Percentiles rank a stretch among this genome's conserved stretches.
phyloP scores from a whole-genome alignment of 1,284 basidiomycete genomes.

The Anthracocystis setariae region DNA sequence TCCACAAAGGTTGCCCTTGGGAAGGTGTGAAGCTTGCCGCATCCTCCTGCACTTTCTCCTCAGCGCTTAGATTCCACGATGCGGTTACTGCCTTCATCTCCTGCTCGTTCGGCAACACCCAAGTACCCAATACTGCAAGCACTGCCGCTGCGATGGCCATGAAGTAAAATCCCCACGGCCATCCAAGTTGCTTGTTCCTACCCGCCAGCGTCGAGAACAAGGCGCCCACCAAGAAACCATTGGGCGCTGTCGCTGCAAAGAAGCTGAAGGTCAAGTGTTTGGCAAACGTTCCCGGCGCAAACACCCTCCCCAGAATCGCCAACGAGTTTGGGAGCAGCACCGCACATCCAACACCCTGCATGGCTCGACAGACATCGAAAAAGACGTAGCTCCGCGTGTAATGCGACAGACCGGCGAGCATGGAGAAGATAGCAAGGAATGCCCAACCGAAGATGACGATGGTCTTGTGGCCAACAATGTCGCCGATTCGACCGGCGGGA shows the following conservation, averaged over 20 bases:
- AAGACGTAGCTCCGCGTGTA: conserved; percentile 46
- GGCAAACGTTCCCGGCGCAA: conserved; percentile 32
- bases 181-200: conserved; percentile 22
- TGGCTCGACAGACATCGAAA: conserved; percentile 56
- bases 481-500: conserved; percentile 52
- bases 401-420: conserved; percentile 48
- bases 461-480: conserved; percentile 50
- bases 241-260: conserved; percentile 54
- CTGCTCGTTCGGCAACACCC: conserved; percentile 43
- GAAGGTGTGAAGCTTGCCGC: neutral
- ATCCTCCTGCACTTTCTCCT: neutral
- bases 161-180: conserved; percentile 56
- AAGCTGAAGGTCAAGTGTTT: conserved; percentile 50
- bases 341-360: conserved; percentile 54
- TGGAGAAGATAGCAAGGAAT: conserved; percentile 34
- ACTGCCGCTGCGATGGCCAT: conserved; percentile 35
- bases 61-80: conserved; percentile 17
- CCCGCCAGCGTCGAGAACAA: conserved; percentile 39
- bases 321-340: conserved; percentile 53
- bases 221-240: conserved; percentile 55
- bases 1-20: conserved; percentile 12
- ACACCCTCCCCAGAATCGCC: conserved; percentile 51
- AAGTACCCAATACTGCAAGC: conserved; percentile 21
- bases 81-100: conserved; percentile 35
- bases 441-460: conserved; percentile 48